A percentile compares a stretch with the other conserved stretches of the same genome.
These are phyloP conservation scores for Apiospora rasikravindrae DNA, from an alignment of 2,329 filamentous ascomycete genomes.

Conservation along the genomic window DNA sequence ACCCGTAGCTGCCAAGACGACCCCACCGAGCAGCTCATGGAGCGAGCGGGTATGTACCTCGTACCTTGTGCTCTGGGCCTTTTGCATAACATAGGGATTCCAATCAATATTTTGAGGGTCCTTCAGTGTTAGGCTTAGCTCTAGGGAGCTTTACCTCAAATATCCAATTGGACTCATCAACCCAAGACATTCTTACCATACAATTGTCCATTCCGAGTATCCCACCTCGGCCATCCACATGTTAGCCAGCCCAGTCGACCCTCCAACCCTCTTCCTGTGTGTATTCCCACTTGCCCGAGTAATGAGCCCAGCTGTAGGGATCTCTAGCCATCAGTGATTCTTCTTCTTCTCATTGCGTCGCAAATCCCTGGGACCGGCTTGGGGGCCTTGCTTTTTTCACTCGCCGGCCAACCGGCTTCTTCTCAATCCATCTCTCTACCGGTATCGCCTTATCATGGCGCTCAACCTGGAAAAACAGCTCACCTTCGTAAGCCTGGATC, in stretches of 20 bases:
- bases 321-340: not conserved
- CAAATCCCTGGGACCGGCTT: not conserved
- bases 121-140: constrained; percentile 15
- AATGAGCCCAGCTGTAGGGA: constrained; percentile 15
- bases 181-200: constrained; percentile 12
- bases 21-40: not conserved
- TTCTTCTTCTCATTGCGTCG: not conserved
- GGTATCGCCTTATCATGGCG: constrained; percentile 53
- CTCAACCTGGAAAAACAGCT: constrained; percentile 84
- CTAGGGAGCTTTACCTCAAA: constrained; percentile 11
- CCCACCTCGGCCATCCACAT: constrained; percentile 16
- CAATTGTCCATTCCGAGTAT: constrained; percentile 17
- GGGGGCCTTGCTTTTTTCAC: constrained; percentile 21
- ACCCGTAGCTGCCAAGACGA: not conserved
- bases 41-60: not conserved
- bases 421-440: constrained; percentile 22
- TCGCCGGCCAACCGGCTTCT: constrained; percentile 23
- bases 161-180: constrained; percentile 13
- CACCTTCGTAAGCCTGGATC: constrained; percentile 70
- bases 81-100: not conserved
- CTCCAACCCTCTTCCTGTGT: not conserved
- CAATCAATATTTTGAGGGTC: not conserved
- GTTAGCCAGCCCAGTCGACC: constrained; percentile 10
- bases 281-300: not conserved
- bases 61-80: not conserved